Base-by-base conservation (phyloP, 441 rosid genomes). In the Populus hybrid region DNA sequence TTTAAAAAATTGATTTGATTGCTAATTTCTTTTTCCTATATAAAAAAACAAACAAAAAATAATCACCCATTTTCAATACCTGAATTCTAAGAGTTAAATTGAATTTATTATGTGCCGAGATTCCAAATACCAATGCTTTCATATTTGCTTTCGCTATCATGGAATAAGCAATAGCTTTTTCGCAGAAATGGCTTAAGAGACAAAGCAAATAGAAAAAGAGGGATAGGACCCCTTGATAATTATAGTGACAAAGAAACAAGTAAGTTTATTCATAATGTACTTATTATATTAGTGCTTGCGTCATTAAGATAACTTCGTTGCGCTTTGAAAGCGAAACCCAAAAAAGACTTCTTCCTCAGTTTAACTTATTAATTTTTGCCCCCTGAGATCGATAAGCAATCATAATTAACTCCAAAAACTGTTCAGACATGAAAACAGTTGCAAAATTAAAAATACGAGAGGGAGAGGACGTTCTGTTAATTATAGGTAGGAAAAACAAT, bases 241-340 rank as follows among this genome's bases (percentile, higher is more conserved):
- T 28, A 26, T 8, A 40, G 61, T 40, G 73, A 71, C 32, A 71
- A 61, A 0, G 74, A 73, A 24, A 69, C 3, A 57, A 76, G 77
- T 57, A 57, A 76, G 77, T 40, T 24, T 4, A 20, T 42, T 23
- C 18, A 66, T 76, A 8, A 66, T 72, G 72, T 54, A 42, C 34
- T 32, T 32, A 32, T 34, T 14, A 24, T 23, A 70, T n/a, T 61
- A 1, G 10, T 1, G 10, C 14, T 24, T 24, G 63, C 76, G 73
- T 70, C 80, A 74, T 40, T 20, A 3, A 12, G 71, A 71, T 68
- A 77, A 50, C 38, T 61, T 61, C 8, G 9, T 70, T 76, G 81
- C 78, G 18, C 70, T 54, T 72, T 69, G 87, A 78, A 80, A 82
- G 77, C 82, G 79, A 80, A 78, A 67, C 23, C 61, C 24, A 63